These are phyloP conservation scores for Kregervanrija delftensis DNA, from an alignment of 805 yeast genomes.

Conservation along the genomic window DNA sequence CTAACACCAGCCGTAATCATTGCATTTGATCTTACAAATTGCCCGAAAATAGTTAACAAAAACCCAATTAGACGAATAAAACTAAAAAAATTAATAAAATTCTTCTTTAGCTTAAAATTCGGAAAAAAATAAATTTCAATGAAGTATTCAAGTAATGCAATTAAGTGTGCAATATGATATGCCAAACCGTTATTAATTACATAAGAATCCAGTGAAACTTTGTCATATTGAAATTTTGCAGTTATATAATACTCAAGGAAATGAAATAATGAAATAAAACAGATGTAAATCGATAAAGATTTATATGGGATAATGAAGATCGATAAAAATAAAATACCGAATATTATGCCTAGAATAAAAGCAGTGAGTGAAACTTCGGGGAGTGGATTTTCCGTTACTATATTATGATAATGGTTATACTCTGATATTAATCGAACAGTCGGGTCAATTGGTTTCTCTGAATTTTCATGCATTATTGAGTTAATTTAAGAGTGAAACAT, in stretches of 20 bases:
- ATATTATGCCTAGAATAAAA: slow-evolving; percentile 33
- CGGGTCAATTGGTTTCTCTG: no score
- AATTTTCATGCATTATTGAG: no score
- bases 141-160: slow-evolving; percentile 46
- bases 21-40: slow-evolving; percentile 59
- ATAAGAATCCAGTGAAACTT: slow-evolving; percentile 66
- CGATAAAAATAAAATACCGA: slow-evolving; percentile 33
- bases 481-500: no score
- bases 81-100: neutral
- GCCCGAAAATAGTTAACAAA: slow-evolving; percentile 49
- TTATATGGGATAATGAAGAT: slow-evolving; percentile 24
- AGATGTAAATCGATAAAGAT: slow-evolving; percentile 38
- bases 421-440: no score
- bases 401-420: no score
- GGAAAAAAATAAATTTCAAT: slow-evolving; percentile 39
- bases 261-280: slow-evolving; percentile 59
- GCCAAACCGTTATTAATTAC: slow-evolving; percentile 56
- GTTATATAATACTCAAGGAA: slow-evolving; percentile 78
- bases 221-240: slow-evolving; percentile 59
- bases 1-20: slow-evolving; percentile 86
- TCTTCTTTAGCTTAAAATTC: slow-evolving; percentile 26
- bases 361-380: slow-evolving; percentile 39
- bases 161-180: slow-evolving; percentile 49
- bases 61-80: slow-evolving; percentile 37
- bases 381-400: slow-evolving; percentile 28